Conservation (phyloP, 2,329 filamentous ascomycete genomes). For the Sphaerulina musiva region DNA sequence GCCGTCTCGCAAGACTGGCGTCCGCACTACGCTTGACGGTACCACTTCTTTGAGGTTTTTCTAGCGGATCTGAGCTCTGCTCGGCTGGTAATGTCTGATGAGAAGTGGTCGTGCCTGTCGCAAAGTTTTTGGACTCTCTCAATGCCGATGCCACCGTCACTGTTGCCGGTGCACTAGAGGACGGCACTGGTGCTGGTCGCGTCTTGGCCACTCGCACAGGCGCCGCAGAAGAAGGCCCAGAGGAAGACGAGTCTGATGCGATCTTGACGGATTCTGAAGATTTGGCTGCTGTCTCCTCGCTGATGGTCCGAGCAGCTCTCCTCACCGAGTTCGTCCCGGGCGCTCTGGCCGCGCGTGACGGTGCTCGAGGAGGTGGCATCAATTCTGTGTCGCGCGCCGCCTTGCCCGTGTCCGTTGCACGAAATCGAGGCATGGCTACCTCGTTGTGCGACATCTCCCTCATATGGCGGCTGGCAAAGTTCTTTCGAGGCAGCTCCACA, state of each 20-base stretch:
- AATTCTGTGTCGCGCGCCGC: conserved; percentile 29
- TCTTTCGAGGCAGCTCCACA: conserved; percentile 25
- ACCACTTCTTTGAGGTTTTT: conserved; percentile 24
- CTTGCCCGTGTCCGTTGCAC: conserved; percentile 14
- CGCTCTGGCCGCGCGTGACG: conserved; percentile 23
- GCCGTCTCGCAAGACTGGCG: conserved; percentile 33
- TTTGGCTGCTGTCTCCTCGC: conserved; percentile 30
- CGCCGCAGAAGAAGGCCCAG: conserved; percentile 14
- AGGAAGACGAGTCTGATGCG: conserved; percentile 21
- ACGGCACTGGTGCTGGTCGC: conserved; percentile 16
- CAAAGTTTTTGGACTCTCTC: conserved; percentile 22
- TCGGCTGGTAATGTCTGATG: conserved; percentile 24
- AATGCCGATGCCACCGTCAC: conserved; percentile 18
- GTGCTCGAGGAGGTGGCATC: conserved; percentile 28
- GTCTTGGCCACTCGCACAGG: conserved; percentile 22
- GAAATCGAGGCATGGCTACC: conserved; percentile 23
- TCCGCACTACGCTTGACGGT: conserved; percentile 31
- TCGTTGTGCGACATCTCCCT: conserved; percentile 45
- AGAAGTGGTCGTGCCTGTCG: conserved; percentile 21
- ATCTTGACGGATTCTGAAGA: conserved; percentile 24
- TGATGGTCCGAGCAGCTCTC: conserved; percentile 29
- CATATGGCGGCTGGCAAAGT: conserved; percentile 37
- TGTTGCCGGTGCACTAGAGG: conserved; percentile 15
- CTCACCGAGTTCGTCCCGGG: conserved; percentile 26
- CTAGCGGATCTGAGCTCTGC: conserved; percentile 24